Evolutionary conservation across 352 stramenopile genomes (phyloP).

Genomic region (Globisporangium polare): DNA sequence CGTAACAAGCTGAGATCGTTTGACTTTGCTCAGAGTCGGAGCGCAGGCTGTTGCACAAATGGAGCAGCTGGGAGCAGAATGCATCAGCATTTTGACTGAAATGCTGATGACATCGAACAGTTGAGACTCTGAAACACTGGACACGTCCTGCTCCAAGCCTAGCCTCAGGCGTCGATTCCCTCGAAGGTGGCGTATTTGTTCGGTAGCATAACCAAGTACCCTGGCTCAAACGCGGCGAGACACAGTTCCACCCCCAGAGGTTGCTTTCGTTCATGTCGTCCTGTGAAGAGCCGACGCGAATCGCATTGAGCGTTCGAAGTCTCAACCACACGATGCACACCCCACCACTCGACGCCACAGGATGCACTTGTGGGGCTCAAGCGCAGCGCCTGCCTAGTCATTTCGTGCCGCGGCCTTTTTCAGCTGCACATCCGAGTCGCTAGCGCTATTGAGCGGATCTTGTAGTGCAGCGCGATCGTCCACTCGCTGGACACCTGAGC

Average conservation of each 20-base stretch:
- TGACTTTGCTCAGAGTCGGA: neutral
- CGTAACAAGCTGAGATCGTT: neutral
- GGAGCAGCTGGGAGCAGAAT: conserved; percentile 7
- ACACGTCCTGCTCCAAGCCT: neutral
- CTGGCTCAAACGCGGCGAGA: neutral
- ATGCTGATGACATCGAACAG: neutral
- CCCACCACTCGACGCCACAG: neutral
- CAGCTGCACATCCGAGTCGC: neutral
- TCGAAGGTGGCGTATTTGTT: neutral
- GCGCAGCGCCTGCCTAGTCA: no score
- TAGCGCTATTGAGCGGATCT: no score
- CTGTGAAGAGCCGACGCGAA: neutral
- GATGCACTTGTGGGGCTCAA: neutral
- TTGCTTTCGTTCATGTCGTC: neutral
- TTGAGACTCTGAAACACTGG: neutral
- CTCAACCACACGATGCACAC: neutral
- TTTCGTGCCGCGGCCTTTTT: neutral
- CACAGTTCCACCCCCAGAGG: neutral
- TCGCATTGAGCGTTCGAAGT: neutral
- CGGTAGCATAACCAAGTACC: neutral
- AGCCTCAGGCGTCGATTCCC: neutral
- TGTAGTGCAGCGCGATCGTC: no score
- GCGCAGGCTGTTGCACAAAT: neutral
- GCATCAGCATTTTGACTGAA: neutral
- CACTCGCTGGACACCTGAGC: no score